Percentiles rank a stretch among this genome's conserved stretches.
These are phyloP conservation scores for Trypanosoma mega DNA, from an alignment of 208 protist species.

Conservation along the genomic window DNA sequence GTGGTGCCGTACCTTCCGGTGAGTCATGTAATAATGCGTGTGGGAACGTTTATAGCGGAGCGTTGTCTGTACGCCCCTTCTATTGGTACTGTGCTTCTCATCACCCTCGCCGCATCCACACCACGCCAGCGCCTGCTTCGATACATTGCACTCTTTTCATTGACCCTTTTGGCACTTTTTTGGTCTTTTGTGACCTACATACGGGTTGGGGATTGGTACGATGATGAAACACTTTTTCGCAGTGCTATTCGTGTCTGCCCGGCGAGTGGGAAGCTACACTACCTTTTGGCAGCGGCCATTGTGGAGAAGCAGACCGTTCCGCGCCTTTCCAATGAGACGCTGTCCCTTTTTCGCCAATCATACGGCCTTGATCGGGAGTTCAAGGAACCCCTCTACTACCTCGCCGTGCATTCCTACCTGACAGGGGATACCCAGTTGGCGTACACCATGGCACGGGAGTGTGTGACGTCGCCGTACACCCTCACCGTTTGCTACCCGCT, in stretches of 20 bases:
- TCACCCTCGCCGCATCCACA: conserved; percentile 21
- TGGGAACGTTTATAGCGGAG: conserved; percentile 88
- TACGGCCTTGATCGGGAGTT: conserved; percentile 36
- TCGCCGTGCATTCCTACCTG: conserved; percentile 37
- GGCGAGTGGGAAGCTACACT: conserved; percentile 48
- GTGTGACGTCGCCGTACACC: conserved; percentile 33
- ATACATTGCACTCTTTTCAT: conserved; percentile 14
- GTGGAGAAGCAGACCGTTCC: conserved; percentile 7
- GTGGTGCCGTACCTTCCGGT: conserved; percentile 76
- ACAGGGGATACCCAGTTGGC: conserved; percentile 25
- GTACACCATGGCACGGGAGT: conserved; percentile 36
- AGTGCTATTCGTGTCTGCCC: conserved; percentile 42
- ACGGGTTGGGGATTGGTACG: conserved; percentile 48
- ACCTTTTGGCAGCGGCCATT: conserved; percentile 28
- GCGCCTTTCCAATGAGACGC: conserved; percentile 24
- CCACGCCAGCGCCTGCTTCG: conserved; percentile 14
- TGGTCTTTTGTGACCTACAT: conserved; percentile 35
- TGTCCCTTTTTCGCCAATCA: conserved; percentile 27
- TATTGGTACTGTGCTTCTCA: conserved; percentile 45
- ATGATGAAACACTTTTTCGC: conserved; percentile 45
- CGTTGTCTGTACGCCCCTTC: conserved; percentile 87
- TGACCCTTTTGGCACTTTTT: conserved; percentile 27
- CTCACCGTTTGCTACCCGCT: conserved; percentile 24
- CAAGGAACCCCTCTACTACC: conserved; percentile 40
- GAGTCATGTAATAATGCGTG: conserved; percentile 77